Evolutionary conservation across 2,329 filamentous ascomycete genomes (phyloP).

Genomic region (Dothistroma septosporum): DNA sequence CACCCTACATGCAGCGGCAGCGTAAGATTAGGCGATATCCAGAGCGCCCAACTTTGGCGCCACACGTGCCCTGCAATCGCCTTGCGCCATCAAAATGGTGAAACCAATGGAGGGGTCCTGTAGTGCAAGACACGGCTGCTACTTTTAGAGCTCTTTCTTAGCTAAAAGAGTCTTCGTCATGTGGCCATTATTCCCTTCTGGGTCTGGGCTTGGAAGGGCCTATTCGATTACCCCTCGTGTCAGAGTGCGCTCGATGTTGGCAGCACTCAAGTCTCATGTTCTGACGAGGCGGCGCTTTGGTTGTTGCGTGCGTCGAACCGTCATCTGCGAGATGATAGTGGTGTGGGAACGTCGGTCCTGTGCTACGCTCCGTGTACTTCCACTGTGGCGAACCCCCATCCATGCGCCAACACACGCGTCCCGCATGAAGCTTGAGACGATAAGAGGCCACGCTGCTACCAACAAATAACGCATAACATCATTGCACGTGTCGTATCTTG

Average conservation of each 20-base stretch:
- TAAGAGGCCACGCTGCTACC: background rate
- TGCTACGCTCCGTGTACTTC: background rate
- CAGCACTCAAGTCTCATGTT: background rate
- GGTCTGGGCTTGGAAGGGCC: background rate
- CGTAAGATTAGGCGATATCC: constrained; percentile 13
- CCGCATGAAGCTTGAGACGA: constrained; percentile 8
- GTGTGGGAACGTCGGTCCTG: background rate
- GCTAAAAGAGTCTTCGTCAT: background rate
- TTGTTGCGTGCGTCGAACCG: background rate
- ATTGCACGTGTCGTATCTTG: background rate
- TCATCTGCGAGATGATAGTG: background rate
- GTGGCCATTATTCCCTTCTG: background rate
- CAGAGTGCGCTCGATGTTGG: too few relatives aligned
- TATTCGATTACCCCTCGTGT: background rate
- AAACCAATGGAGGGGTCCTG: constrained; percentile 7
- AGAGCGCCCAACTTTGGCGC: constrained; percentile 6
- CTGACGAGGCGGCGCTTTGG: background rate
- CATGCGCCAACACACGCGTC: constrained; percentile 9
- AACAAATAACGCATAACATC: background rate
- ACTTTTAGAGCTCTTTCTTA: background rate
- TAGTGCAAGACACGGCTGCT: background rate
- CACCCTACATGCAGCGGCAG: constrained; percentile 3
- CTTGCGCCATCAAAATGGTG: constrained; percentile 8
- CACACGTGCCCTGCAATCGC: constrained; percentile 10
- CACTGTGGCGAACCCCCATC: constrained; percentile 2